These are phyloP conservation scores for Saturnispora silvae DNA, from an alignment of 805 yeast genomes.

Conservation along the genomic window DNA sequence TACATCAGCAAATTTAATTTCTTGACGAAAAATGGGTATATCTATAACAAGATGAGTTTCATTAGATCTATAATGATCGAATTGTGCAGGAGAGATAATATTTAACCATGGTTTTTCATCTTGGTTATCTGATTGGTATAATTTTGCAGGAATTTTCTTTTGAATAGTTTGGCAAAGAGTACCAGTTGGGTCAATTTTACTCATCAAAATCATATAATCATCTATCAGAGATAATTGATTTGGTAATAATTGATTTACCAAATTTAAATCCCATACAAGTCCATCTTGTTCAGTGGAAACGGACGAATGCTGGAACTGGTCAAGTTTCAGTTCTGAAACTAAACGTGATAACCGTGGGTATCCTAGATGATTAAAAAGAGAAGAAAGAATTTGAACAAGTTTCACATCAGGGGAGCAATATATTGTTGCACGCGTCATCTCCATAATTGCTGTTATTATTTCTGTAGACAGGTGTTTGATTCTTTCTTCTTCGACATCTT, in stretches of 20 bases:
- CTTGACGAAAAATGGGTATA: conserved; percentile 11
- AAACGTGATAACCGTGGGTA: conserved; percentile 41
- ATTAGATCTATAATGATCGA: conserved; percentile 1
- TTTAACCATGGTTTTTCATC: conserved; percentile 8
- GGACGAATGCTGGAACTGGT: conserved; percentile 27
- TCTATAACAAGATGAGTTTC: conserved; percentile 8
- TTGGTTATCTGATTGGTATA: neutral
- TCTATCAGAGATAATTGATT: conserved; percentile 17
- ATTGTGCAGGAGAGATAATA: conserved; percentile 12
- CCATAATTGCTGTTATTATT: conserved; percentile 34
- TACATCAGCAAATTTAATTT: conserved; percentile 14
- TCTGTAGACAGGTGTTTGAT: conserved; percentile 10
- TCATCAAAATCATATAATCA: conserved; percentile 16
- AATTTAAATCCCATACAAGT: conserved; percentile 14
- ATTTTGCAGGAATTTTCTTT: neutral
- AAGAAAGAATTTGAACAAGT: conserved; percentile 38
- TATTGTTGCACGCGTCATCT: conserved; percentile 51
- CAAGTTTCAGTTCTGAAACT: conserved; percentile 48
- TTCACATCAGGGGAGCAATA: conserved; percentile 59
- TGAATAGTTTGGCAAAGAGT: conserved; percentile 8
- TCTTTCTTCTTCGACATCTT: neutral
- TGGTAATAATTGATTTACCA: conserved; percentile 23
- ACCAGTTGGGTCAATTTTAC: conserved; percentile 13
- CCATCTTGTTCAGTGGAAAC: conserved; percentile 13
- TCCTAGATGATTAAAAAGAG: conserved; percentile 40